phyloP scores from a whole-genome alignment of 1,284 basidiomycete species.

The Quambalaria eucalypti region DNA sequence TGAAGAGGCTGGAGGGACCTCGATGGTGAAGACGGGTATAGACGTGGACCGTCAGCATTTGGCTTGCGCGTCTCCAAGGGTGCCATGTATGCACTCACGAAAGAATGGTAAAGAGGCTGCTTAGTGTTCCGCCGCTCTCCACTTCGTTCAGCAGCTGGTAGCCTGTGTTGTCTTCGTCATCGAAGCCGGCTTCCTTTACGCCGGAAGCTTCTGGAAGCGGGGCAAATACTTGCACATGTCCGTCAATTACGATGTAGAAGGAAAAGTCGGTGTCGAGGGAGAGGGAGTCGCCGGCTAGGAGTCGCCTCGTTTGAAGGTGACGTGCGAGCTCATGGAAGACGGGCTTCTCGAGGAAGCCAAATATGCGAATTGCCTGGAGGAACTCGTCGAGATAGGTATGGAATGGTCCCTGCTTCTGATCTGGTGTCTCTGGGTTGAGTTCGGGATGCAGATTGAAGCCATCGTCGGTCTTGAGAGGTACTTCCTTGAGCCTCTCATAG shows the following conservation, averaged over 20 bases:
- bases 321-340: slow-evolving; percentile 46
- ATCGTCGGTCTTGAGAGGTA: slow-evolving; percentile 39
- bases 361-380: slow-evolving; percentile 44
- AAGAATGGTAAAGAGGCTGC: slow-evolving; percentile 90
- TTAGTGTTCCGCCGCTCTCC: slow-evolving; percentile 61
- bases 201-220: slow-evolving; percentile 13
- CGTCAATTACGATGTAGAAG: slow-evolving; percentile 46
- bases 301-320: slow-evolving; percentile 40
- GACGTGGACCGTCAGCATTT: no score
- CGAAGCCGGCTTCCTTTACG: slow-evolving; percentile 5
- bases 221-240: slow-evolving; percentile 44
- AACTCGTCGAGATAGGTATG: slow-evolving; percentile 46
- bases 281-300: slow-evolving; percentile 39
- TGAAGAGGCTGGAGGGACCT: no score
- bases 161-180: slow-evolving; percentile 34
- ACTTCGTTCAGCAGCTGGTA: slow-evolving; percentile 46
- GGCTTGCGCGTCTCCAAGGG: no score
- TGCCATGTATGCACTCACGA: no score
- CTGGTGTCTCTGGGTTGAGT: background rate
- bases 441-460: slow-evolving; percentile 42
- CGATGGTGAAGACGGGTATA: no score
- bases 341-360: slow-evolving; percentile 45
- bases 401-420: slow-evolving; percentile 21
- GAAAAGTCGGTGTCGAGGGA: slow-evolving; percentile 39
- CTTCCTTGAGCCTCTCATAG: slow-evolving; percentile 41